Percentiles rank a stretch among this genome's conserved stretches.
phyloP scores from a whole-genome alignment of 2,329 filamentous ascomycete species.

The Verticillium dahliae region DNA sequence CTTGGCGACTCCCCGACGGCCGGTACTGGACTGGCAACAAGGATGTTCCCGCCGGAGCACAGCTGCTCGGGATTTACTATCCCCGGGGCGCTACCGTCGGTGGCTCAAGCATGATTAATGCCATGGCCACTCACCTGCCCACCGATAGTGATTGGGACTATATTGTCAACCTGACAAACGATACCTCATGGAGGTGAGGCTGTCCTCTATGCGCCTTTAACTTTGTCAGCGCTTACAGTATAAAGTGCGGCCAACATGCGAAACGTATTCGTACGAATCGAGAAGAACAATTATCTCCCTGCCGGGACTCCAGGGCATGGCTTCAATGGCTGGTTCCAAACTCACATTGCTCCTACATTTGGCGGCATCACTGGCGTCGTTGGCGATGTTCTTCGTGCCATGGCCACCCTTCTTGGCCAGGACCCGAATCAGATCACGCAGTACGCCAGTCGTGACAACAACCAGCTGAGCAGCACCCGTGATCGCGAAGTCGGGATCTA shows the following conservation, averaged over 20 bases:
- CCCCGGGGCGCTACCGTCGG: slow-evolving; percentile 19
- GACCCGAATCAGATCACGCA: background rate
- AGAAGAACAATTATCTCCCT: slow-evolving; percentile 37
- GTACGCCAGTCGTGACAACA: slow-evolving; percentile 8
- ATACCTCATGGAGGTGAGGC: slow-evolving; percentile 37
- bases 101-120: slow-evolving; percentile 27
- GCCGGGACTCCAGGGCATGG: slow-evolving; percentile 34
- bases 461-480: slow-evolving; percentile 12
- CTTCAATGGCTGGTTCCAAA: slow-evolving; percentile 34
- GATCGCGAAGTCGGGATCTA: slow-evolving; percentile 20
- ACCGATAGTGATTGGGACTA: slow-evolving; percentile 42
- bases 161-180: slow-evolving; percentile 41
- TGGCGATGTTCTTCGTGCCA: background rate
- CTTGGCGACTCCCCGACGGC: slow-evolving; percentile 10
- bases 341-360: background rate
- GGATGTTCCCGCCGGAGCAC: background rate
- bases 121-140: slow-evolving; percentile 39
- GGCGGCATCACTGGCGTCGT: background rate
- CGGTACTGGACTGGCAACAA: slow-evolving; percentile 9
- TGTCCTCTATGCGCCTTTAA: background rate
- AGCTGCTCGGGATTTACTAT: slow-evolving; percentile 15
- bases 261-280: slow-evolving; percentile 38
- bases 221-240: background rate
- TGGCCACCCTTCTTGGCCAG: slow-evolving; percentile 2
- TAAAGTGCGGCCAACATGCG: slow-evolving; percentile 30